Evolutionary conservation across 371 early-diverging fungal genomes (phyloP), one percentile per base, ranked within the genome.

Genomic region (Lichtheimia ornata): DNA sequence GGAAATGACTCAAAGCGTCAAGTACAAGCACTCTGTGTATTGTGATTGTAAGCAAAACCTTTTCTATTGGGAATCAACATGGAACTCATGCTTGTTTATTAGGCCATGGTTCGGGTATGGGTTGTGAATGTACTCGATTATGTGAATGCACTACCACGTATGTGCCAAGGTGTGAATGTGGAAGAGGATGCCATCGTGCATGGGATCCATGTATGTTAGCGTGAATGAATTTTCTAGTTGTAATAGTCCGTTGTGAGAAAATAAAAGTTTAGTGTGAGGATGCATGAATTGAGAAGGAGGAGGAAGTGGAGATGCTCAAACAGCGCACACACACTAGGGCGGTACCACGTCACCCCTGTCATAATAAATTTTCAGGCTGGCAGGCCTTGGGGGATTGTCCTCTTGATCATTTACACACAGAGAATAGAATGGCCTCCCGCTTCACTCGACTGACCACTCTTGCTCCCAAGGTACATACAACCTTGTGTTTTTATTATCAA

Each of bases 381-480:
- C 47, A 47, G 18, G 18, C 47, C 47, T 22, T 18, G 47, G 47
- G 14, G 14, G 5, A 18, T 47, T 47, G n/a, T n/a, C n/a, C 47
- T 47, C 47, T 22, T 18, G 22, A 47, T n/a, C 22, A 18, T 22
- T 47, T 17, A 18, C 22, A 47, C 22, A 22, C 22, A 22, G 22
- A 22, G 22, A 22, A 13, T 18, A 28, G 11, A 53, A 78, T 78
- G 78, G 78, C 80, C 66, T 79, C 77, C 65, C 57, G 45, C 41
- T 56, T 56, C 47, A 56, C 57, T 56, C 65, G 77, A 57, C 73
- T 80, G 70, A 71, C 77, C 61, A 73, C 75, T 62, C 66, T 66
- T 58, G 71, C 65, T 61, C 78, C 78, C 65, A 70, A 80, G 77
- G 77, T 76, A 76, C 65, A 35, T 76, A 76, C 65, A 35, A 35